A percentile compares a stretch with the other conserved stretches of the same genome.
Evolutionary conservation across 2,329 filamentous ascomycete species (phyloP).

Genomic region (Didymella lethalis): DNA sequence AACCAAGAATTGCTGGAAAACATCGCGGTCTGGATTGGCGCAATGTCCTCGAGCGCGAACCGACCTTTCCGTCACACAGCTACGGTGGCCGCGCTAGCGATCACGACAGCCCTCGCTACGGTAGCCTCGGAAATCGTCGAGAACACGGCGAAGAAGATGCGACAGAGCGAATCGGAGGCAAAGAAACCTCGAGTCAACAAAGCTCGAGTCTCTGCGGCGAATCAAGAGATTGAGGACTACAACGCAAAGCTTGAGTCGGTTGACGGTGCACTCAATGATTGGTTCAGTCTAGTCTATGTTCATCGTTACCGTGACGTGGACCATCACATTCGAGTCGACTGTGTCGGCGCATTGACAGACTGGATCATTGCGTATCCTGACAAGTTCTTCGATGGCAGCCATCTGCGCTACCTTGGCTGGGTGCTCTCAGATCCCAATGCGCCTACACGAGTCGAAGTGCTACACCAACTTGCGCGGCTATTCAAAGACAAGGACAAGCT

Average conservation of each 20-base stretch:
- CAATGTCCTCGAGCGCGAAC: slow-evolving; percentile 86
- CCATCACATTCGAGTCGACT: slow-evolving; percentile 85
- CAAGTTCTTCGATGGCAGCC: slow-evolving; percentile 87
- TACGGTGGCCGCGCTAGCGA: slow-evolving; percentile 81
- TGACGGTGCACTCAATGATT: slow-evolving; percentile 78
- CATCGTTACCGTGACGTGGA: slow-evolving; percentile 96
- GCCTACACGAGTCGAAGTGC: slow-evolving; percentile 80
- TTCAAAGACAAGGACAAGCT: slow-evolving; percentile 84
- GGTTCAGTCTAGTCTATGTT: slow-evolving; percentile 91
- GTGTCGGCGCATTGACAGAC: slow-evolving; percentile 81
- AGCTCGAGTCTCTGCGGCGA: slow-evolving; percentile 74
- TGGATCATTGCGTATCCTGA: slow-evolving; percentile 90
- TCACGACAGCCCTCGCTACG: slow-evolving; percentile 78
- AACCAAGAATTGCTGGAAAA: slow-evolving; percentile 84
- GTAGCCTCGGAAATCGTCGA: slow-evolving; percentile 75
- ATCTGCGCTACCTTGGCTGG: slow-evolving; percentile 95
- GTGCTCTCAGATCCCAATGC: slow-evolving; percentile 83
- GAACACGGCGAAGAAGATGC: slow-evolving; percentile 76
- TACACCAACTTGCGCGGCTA: slow-evolving; percentile 81
- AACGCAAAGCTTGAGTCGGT: slow-evolving; percentile 73
- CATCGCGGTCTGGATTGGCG: slow-evolving; percentile 85
- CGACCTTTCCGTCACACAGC: slow-evolving; percentile 94
- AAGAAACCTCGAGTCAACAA: slow-evolving; percentile 80
- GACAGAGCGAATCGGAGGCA: slow-evolving; percentile 80
- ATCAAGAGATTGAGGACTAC: slow-evolving; percentile 74